Percentiles rank a stretch among this genome's conserved stretches.
Evolutionary conservation across 2,329 filamentous ascomycete genomes (phyloP).

Genomic region (Diaporthe citri): DNA sequence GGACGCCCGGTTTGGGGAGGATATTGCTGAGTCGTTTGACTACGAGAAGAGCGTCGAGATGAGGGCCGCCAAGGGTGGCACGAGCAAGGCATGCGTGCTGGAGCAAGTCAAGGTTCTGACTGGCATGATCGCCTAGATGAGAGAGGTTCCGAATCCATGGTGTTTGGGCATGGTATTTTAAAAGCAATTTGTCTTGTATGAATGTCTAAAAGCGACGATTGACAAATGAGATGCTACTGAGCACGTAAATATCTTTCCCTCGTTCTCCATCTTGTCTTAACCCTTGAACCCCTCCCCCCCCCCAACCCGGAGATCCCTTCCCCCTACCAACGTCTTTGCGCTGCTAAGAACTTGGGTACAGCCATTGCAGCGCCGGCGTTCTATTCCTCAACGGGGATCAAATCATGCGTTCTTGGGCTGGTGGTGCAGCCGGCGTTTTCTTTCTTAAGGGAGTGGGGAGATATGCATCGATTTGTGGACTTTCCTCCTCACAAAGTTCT

Average conservation of each 20-base stretch:
- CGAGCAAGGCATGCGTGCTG: constrained; percentile 75
- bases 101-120: constrained; percentile 71
- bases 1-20: constrained; percentile 77
- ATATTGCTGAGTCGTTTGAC: constrained; percentile 79
- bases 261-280: not conserved
- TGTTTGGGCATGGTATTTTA: not conserved
- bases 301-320: too few relatives aligned
- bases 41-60: constrained; percentile 88
- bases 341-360: too few relatives aligned
- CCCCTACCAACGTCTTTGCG: too few relatives aligned
- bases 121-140: constrained; percentile 49
- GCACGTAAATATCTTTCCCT: not conserved
- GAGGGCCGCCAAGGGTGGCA: constrained; percentile 81
- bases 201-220: not conserved
- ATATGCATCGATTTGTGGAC: too few relatives aligned
- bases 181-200: not conserved
- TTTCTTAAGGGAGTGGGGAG: too few relatives aligned
- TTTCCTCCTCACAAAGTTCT: too few relatives aligned
- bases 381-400: too few relatives aligned
- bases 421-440: too few relatives aligned
- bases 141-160: not conserved
- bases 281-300: too few relatives aligned
- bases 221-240: not conserved
- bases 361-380: too few relatives aligned
- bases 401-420: too few relatives aligned